Conservation (phyloP, 768 basidiomycete genomes). For the Psilocybe azurescens region DNA sequence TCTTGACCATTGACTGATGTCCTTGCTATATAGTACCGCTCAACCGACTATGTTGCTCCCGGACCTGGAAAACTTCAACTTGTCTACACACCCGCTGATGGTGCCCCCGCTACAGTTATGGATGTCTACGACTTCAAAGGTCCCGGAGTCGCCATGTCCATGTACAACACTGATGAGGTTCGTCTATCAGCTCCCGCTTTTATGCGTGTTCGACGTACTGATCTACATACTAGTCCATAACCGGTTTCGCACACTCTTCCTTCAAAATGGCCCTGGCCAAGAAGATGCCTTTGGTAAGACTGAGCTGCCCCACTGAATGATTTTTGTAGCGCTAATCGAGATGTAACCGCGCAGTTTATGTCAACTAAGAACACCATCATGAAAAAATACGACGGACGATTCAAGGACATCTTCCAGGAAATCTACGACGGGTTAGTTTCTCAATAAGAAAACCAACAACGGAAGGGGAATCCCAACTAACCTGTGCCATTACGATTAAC, state of each 20-base stretch:
- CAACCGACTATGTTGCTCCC: slow-evolving; percentile 91
- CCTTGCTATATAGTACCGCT: slow-evolving; percentile 69
- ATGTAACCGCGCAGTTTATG: slow-evolving; percentile 70
- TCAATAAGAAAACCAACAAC: neutral
- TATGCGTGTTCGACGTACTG: neutral
- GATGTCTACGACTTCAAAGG: slow-evolving; percentile 96
- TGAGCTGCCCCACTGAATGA: neutral
- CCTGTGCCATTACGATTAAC: neutral
- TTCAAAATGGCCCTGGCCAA: slow-evolving; percentile 94
- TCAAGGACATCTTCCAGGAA: slow-evolving; percentile 99
- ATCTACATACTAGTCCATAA: slow-evolving; percentile 66
- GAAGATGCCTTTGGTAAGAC: slow-evolving; percentile 70
- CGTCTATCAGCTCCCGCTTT: neutral
- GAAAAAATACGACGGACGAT: slow-evolving; percentile 97
- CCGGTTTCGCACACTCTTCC: slow-evolving; percentile 94
- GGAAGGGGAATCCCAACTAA: neutral
- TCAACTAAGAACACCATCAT: slow-evolving; percentile 98
- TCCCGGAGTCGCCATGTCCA: slow-evolving; percentile 90
- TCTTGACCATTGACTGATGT: slow-evolving; percentile 1
- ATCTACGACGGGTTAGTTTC: slow-evolving; percentile 75
- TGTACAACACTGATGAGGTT: slow-evolving; percentile 99
- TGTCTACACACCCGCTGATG: slow-evolving; percentile 84
- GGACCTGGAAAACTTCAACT: slow-evolving; percentile 95
- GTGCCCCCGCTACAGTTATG: slow-evolving; percentile 67
- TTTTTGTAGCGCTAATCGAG: neutral